Evolutionary conservation across 148 eudicot species (phyloP).

Genomic region (Cornus kousa): DNA sequence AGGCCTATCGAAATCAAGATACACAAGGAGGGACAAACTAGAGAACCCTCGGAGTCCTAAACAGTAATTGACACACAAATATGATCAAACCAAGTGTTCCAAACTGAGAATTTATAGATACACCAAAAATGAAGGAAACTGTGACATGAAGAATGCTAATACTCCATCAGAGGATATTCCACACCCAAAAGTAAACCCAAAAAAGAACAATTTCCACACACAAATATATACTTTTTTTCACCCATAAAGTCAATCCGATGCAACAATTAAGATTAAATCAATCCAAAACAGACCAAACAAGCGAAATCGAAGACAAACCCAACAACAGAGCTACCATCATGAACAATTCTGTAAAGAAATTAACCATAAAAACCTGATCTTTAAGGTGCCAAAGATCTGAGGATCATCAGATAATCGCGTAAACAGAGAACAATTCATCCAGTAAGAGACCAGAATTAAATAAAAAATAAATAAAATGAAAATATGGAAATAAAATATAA

Average conservation of each 20-base stretch:
- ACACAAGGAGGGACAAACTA: background rate
- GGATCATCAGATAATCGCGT: constrained; percentile 10
- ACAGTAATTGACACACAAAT: background rate
- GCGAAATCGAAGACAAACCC: constrained; percentile 12
- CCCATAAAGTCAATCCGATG: constrained; percentile 1
- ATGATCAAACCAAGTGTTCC: constrained; percentile 13
- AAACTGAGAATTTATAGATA: constrained; percentile 17
- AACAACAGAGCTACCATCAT: constrained; percentile 21
- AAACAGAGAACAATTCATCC: constrained; percentile 1
- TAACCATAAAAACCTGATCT: constrained; percentile 28
- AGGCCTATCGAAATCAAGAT: background rate
- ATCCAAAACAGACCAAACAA: background rate
- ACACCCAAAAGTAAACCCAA: constrained; percentile 4
- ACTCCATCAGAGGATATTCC: constrained; percentile 37
- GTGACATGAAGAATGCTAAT: constrained; percentile 29
- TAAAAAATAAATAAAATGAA: constrained; percentile 3
- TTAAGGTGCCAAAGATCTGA: constrained; percentile 10
- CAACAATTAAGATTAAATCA: background rate
- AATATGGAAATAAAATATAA: constrained; percentile 18
- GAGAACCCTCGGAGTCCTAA: background rate
- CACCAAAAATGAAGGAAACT: constrained; percentile 21
- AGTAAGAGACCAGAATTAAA: background rate
- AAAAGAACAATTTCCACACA: constrained; percentile 16
- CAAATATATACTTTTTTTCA: constrained; percentile 9
- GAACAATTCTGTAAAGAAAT: background rate